phyloP scores from a whole-genome alignment of 202 grass and related monocot genomes.

The Dendrocalamus latiflorus region DNA sequence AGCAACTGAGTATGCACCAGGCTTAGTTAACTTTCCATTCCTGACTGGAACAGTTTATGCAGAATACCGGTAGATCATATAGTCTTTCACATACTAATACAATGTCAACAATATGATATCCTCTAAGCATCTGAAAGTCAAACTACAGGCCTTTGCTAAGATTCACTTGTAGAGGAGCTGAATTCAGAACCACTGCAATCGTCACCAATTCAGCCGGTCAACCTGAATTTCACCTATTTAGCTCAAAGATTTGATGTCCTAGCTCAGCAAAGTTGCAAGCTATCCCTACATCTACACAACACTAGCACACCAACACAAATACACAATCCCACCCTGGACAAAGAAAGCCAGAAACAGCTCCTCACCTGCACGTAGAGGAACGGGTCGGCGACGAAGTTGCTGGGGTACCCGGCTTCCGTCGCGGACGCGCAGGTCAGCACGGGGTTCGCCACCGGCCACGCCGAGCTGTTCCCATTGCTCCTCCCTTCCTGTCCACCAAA shows the following conservation, averaged over 20 bases:
- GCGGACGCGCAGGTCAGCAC: conserved; percentile 66
- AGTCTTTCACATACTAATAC: neutral
- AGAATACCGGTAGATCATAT: neutral
- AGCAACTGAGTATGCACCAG: neutral
- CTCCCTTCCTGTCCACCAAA: conserved; percentile 55
- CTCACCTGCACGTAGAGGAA: conserved; percentile 86
- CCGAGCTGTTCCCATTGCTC: conserved; percentile 73
- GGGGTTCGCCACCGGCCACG: conserved; percentile 91
- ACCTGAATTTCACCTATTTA: neutral
- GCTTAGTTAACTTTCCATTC: neutral
- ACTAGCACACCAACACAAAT: neutral
- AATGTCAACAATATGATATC: neutral
- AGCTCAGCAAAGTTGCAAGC: neutral
- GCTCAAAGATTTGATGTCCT: neutral
- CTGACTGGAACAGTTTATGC: neutral
- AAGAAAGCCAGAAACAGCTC: neutral
- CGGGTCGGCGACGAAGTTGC: conserved; percentile 88
- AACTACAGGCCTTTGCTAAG: neutral
- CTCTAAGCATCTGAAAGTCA: neutral
- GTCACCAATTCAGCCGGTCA: neutral
- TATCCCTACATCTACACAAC: neutral
- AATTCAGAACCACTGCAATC: neutral
- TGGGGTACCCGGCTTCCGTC: conserved; percentile 64
- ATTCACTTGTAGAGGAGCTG: neutral
- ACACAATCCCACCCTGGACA: neutral